Base-by-base conservation (phyloP, 768 basidiomycete genomes). In the Auriscalpium microsporum region DNA sequence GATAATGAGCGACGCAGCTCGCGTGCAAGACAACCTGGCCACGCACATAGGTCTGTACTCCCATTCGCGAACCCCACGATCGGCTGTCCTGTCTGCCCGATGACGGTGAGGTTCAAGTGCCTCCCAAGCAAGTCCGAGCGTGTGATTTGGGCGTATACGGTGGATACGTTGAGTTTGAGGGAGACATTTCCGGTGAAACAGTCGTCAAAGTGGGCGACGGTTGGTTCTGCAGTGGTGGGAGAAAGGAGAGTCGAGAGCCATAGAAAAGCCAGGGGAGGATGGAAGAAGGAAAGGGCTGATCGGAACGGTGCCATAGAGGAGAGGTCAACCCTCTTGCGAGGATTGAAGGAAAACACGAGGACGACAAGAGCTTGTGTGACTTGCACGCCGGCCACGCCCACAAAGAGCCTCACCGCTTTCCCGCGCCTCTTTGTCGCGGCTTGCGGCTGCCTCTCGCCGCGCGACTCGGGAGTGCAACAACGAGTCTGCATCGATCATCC, bases 81-180 rank as follows among this genome's bases (percentile, higher is more conserved):
- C 33, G 75, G 67, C 62, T 78, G 71, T 6, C 82, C 78, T 28
- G 80, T 82, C 33, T 69, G 65, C 0, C 91, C 93, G 37, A 94
- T 63, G 38, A 93, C 73, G 1, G 85, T 87, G 63, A 94, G 74
- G 65, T 88, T 87, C 58, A 94, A 69, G 60, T 75, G 78, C 9
- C 65, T 69, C 3, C 73, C 76, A 38, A 71, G 65, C 17, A 69
- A 66, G 10, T 72, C 69, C 48, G 72, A 72, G 33, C 77, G 69
- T 21, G 80, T 69, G 55, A 87, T 75, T 67, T 92, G 90, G 19
- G 79, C 86, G 65, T 87, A 92, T 45, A 92, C 81, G 35, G 78
- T 78, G 57, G 80, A 75, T 55, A 91, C 76, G 35, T 79, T 73
- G 69, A 90, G 75, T 66, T 84, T 86, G 67, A 77, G 76, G 45